Percentiles rank a stretch among this genome's conserved stretches.
Evolutionary conservation across 2,329 filamentous ascomycete genomes (phyloP).

Genomic region (Trichoderma sp.): DNA sequence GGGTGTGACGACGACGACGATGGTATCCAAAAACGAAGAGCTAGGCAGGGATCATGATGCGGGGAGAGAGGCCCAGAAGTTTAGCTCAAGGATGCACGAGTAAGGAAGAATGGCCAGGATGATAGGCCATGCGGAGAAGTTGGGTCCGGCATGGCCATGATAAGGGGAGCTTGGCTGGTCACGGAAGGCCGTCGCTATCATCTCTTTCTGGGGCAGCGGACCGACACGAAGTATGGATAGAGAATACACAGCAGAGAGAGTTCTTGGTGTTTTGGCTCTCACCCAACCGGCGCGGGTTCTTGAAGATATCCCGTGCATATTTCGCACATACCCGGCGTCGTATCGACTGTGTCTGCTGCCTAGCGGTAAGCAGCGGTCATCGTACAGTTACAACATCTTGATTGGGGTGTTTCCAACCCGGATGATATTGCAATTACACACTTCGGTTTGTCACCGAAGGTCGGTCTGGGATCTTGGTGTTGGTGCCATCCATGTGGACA

Average conservation of each 20-base stretch:
- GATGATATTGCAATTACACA: neutral
- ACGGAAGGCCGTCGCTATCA: slow-evolving; percentile 1
- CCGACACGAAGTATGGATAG: neutral
- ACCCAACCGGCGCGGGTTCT: neutral
- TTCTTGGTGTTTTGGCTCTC: neutral
- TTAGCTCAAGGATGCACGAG: slow-evolving; percentile 12
- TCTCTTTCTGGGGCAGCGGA: neutral
- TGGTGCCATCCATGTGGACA: neutral
- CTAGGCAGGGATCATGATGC: slow-evolving; percentile 10
- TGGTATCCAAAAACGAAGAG: neutral
- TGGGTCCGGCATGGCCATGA: neutral
- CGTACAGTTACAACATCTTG: neutral
- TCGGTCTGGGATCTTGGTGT: neutral
- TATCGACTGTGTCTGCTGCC: neutral
- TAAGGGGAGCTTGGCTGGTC: neutral
- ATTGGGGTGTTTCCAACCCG: neutral
- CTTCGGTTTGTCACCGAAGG: neutral
- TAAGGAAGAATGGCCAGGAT: slow-evolving; percentile 3
- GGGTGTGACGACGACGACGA: slow-evolving; percentile 16
- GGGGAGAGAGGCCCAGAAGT: slow-evolving; percentile 9
- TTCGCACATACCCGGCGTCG: neutral
- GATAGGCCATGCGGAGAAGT: neutral
- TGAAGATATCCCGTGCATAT: neutral
- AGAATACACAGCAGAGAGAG: neutral
- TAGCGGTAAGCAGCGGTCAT: neutral